Evolutionary conservation across 1,139 yeast genomes (phyloP), one percentile per base, ranked within the genome.

Genomic region (Saccharomycopsis crataegensis): DNA sequence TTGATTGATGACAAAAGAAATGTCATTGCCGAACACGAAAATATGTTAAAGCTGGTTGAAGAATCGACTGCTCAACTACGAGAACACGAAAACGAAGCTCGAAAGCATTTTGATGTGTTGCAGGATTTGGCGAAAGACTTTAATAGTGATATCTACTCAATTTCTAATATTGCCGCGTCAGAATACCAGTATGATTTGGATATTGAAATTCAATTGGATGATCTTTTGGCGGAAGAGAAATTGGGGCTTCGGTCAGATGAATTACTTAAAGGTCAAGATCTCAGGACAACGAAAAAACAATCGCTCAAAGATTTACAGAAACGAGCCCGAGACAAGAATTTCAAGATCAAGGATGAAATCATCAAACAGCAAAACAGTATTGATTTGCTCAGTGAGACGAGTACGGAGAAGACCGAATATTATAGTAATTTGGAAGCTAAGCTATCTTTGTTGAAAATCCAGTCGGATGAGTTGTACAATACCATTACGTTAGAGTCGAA

Each of bases 1-100:
- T 73, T 86, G 68, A 80, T 79, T 60, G 68, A 71, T 42, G 90
- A 84, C 60, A 71, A 88, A 53, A 85, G 80, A 51, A 75, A 76
- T 53, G 68, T 85, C 16, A 74, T 81, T 3, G 76, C 75, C 59
- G 70, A 77, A n/a, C 72, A 84, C 45, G 89, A 85, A 57, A 60
- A 69, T 2, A 72, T 77, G 2, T 74, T 73, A 45, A 65, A 69
- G 40, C 74, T 73, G 56, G 66, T 78, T 12, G 78, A 74, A 28
- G 71, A 67, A 49, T 54, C 67, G 37, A 57, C 63, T 43, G 55
- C 48, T 58, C 50, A 61, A 50, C 64, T 70, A 14, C 72, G 73
- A 38, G 74, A 75, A 14, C 77, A 75, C 58, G 79, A 80, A 57
- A 61, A 67, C 8, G 76, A 74, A 41, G 73, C 83, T 9, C 77